Evolutionary conservation across 1,139 yeast genomes (phyloP), one percentile per base, ranked within the genome.

Genomic region (Yamadazyma membranifaciens): DNA sequence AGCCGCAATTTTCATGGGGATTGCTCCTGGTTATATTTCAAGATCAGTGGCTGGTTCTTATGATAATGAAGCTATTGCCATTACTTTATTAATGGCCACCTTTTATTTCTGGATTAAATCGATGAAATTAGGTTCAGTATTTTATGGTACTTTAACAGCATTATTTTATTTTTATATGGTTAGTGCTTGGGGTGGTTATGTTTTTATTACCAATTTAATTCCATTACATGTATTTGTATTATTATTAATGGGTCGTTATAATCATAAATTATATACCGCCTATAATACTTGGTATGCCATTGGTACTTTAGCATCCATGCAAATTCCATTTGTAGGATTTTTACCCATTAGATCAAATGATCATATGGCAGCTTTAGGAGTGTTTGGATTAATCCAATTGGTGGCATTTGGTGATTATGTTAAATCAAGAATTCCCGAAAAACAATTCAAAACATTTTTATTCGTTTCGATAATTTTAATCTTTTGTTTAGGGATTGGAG

Each of bases 151-250:
- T 5, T 67, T 85, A 54, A 82, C 98, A 28, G 95, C 98, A 2
- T 63, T 88, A 36, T 85, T 83, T 55, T 94, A 94, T 70, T 94
- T 94, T 65, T 94, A 94, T 74, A 94, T 94, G 99, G 99, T 94
- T 39, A 84, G 96, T 40, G 98, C 99, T n/a, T 94, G 99, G 99
- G 98, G 98, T 73, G 99, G 99, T 16, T 94, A 94, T 60, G 99
- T 92, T 38, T 94, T 94, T 71, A 94, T 94, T 67, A 94, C 98
- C 46, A 94, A 94, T 68, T 81, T 94, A 73, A 88, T 94, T 56
- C 99, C 99, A 39, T 74, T 94, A 55, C 99, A 94, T 62, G 89
- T 91, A 25, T 91, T 94, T 60, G 92, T 89, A 36, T 73, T 94
- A 57, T 68, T 94, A 43, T 68, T 87, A 50, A 94, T 94, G 98